phyloP scores from a whole-genome alignment of 2,329 filamentous ascomycete genomes.

The Curvularia verruculosa region DNA sequence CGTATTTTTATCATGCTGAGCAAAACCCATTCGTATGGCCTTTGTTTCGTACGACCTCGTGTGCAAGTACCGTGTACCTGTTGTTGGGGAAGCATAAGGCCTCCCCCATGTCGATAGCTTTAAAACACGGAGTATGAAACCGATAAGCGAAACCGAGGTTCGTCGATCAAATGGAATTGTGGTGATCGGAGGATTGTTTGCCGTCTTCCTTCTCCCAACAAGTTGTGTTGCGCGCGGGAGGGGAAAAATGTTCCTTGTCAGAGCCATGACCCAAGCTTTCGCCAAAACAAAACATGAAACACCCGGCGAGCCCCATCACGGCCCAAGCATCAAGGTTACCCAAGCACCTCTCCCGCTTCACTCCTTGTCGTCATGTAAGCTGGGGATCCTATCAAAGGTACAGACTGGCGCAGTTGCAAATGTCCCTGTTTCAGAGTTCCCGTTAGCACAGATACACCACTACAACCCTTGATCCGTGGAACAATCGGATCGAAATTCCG shows the following conservation, averaged over 20 bases:
- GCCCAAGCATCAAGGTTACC: background rate
- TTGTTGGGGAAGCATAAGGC: constrained; percentile 1
- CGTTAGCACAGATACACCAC: constrained; percentile 2
- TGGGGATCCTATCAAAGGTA: constrained; percentile 39
- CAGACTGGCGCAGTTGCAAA: constrained; percentile 50
- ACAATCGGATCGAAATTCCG: constrained; percentile 1
- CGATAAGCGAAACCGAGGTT: constrained; percentile 11
- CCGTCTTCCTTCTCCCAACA: background rate
- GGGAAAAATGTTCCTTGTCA: background rate
- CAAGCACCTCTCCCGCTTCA: background rate
- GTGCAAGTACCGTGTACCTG: background rate
- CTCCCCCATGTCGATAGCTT: background rate
- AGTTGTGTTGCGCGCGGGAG: background rate
- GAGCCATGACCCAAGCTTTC: background rate
- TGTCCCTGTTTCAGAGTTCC: constrained; percentile 41
- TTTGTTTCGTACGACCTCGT: background rate
- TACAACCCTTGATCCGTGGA: background rate
- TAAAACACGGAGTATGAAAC: constrained; percentile 15
- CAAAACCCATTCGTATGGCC: background rate
- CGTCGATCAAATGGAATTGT: constrained; percentile 5
- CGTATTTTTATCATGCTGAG: background rate
- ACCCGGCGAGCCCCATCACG: background rate
- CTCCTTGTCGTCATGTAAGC: background rate
- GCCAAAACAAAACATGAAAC: constrained; percentile 1
- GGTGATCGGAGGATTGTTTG: background rate